A percentile compares a stretch with the other conserved stretches of the same genome.
Conservation (phyloP, 805 yeast genomes). For the Dipodascopsis uninucleata region DNA sequence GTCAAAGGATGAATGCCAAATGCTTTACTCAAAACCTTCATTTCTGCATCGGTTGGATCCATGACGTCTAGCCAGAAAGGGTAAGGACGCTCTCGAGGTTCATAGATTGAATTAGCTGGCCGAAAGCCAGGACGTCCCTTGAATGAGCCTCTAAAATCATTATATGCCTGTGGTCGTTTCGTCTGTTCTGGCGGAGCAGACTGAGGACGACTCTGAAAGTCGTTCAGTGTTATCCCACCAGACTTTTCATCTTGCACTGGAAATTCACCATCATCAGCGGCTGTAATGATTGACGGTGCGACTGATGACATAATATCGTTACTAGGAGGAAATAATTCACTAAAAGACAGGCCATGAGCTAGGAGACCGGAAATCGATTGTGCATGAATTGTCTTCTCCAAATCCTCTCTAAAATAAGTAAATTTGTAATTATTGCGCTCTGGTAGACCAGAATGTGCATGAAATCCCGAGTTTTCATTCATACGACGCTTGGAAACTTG, state of each 20-base stretch:
- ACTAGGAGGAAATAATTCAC: slow-evolving; percentile 54
- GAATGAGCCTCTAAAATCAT: not conserved
- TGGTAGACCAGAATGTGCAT: too few relatives aligned
- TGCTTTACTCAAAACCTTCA: slow-evolving; percentile 84
- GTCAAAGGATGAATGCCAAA: slow-evolving; percentile 96
- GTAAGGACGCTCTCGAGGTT: slow-evolving; percentile 8
- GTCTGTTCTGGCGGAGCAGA: not conserved
- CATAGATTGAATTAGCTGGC: not conserved
- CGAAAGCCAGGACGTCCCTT: not conserved
- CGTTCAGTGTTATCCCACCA: not conserved
- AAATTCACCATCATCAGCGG: slow-evolving; percentile 4
- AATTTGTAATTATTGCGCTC: too few relatives aligned
- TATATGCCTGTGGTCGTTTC: not conserved
- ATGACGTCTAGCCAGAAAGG: slow-evolving; percentile 77
- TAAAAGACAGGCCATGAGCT: slow-evolving; percentile 57
- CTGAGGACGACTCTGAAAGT: slow-evolving; percentile 4
- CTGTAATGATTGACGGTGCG: slow-evolving; percentile 1
- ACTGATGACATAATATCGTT: slow-evolving; percentile 3
- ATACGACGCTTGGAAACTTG: slow-evolving; percentile 16
- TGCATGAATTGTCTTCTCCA: slow-evolving; percentile 85
- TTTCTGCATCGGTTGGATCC: slow-evolving; percentile 93
- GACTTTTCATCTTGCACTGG: slow-evolving; percentile 7
- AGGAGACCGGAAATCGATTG: slow-evolving; percentile 72
- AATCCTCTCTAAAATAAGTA: slow-evolving; percentile 86
- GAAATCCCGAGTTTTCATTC: too few relatives aligned